phyloP scores from a whole-genome alignment of 2,329 filamentous ascomycete species.

The Fusarium circinatum region DNA sequence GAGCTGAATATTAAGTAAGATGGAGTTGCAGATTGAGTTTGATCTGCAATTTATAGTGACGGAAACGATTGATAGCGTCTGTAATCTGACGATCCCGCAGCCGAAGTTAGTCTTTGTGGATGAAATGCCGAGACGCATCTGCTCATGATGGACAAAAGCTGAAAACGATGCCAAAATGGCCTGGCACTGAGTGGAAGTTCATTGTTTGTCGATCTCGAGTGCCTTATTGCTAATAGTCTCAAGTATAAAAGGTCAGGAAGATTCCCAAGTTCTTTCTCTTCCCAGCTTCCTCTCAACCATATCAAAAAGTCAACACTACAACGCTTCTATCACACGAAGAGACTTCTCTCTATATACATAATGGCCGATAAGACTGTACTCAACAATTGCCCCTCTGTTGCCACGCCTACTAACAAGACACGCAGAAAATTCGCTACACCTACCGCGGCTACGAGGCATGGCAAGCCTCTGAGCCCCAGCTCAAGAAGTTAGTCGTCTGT shows the following conservation, averaged over 20 bases:
- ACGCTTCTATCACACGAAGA: no score
- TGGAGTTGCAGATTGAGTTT: not conserved
- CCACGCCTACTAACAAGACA: not conserved
- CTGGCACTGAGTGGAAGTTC: no score
- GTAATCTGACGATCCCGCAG: not conserved
- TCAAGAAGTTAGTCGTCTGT: not conserved
- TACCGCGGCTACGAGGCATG: not conserved
- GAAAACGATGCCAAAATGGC: not conserved
- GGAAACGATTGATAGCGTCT: not conserved
- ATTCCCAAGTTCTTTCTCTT: not conserved
- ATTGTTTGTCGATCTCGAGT: rapidly evolving
- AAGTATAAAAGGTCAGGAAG: not conserved
- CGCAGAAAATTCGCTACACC: not conserved
- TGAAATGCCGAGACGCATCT: not conserved
- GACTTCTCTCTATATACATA: not conserved
- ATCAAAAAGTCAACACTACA: not conserved
- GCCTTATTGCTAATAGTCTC: not conserved
- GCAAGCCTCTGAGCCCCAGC: not conserved
- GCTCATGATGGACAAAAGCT: not conserved
- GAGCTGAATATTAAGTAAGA: not conserved
- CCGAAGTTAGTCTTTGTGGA: not conserved
- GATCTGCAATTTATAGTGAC: not conserved
- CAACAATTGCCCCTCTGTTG: rapidly evolving
- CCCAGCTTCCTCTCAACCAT: not conserved
- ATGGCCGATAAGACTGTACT: not conserved